Evolutionary conservation across 805 yeast species (phyloP).

Genomic region (Teunomyces cretensis): DNA sequence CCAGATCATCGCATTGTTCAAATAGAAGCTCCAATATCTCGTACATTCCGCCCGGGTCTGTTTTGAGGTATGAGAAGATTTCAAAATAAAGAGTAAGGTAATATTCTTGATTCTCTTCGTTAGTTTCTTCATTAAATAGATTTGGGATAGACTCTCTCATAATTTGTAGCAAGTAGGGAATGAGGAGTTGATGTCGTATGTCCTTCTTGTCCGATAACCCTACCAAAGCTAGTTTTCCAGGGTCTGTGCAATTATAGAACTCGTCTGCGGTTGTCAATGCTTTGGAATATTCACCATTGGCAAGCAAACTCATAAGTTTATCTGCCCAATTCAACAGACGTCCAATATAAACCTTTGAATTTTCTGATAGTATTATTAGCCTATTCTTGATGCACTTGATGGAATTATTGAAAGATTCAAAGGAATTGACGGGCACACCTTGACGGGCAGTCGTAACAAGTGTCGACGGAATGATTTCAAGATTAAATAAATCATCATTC

Average conservation of each 20-base stretch:
- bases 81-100: conserved; percentile 16
- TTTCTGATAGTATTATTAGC: conserved; percentile 17
- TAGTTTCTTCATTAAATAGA: conserved; percentile 27
- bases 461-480: conserved; percentile 17
- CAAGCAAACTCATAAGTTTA: conserved; percentile 47
- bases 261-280: conserved; percentile 58
- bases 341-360: conserved; percentile 55
- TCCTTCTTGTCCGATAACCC: conserved; percentile 54
- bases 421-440: not conserved
- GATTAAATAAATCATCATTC: conserved; percentile 31
- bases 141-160: conserved; percentile 52
- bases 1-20: conserved; percentile 28
- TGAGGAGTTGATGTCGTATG: conserved; percentile 48
- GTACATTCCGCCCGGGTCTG: conserved; percentile 6
- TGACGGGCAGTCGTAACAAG: not conserved
- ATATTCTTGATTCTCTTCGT: conserved; percentile 15
- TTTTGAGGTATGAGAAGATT: conserved; percentile 11
- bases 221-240: conserved; percentile 47
- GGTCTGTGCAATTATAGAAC: conserved; percentile 48
- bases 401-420: conserved; percentile 12
- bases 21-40: conserved; percentile 20
- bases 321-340: conserved; percentile 71
- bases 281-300: conserved; percentile 46
- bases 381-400: conserved; percentile 24
- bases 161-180: conserved; percentile 55